Conservation (phyloP, 371 early-diverging fungal genomes). For the Mucor ambiguus region DNA sequence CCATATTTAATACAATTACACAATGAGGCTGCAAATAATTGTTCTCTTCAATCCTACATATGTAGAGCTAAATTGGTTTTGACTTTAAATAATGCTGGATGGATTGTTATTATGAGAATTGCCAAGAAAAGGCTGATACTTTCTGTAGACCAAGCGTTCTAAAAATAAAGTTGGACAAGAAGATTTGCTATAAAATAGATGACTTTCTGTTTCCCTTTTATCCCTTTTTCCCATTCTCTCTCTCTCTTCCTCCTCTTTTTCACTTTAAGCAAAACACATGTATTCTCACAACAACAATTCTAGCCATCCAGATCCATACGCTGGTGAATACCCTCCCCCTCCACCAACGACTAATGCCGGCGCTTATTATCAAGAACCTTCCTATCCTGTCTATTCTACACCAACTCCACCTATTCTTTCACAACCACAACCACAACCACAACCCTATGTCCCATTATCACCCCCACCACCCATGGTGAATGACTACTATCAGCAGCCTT, state of each 20-base stretch:
- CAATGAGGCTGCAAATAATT: background rate
- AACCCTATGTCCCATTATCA: constrained; percentile 7
- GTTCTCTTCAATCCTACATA: background rate
- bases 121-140: constrained; percentile 1
- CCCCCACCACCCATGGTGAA: constrained; percentile 4
- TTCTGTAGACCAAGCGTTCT: background rate
- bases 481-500: background rate
- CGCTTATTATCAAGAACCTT: background rate
- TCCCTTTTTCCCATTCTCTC: background rate
- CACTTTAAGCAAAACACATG: background rate
- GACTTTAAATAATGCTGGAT: background rate
- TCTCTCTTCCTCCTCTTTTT: background rate
- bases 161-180: constrained; percentile 8
- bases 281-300: constrained; percentile 5
- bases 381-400: background rate
- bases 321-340: constrained; percentile 39
- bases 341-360: constrained; percentile 1
- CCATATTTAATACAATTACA: background rate
- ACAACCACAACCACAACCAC: constrained; percentile 8
- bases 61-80: background rate
- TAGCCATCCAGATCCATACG: constrained; percentile 33
- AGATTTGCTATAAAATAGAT: constrained; percentile 1
- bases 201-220: background rate
- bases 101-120: background rate
- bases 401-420: background rate